Conservation (phyloP, 495 filamentous ascomycete species). For the Darksidea phi region DNA sequence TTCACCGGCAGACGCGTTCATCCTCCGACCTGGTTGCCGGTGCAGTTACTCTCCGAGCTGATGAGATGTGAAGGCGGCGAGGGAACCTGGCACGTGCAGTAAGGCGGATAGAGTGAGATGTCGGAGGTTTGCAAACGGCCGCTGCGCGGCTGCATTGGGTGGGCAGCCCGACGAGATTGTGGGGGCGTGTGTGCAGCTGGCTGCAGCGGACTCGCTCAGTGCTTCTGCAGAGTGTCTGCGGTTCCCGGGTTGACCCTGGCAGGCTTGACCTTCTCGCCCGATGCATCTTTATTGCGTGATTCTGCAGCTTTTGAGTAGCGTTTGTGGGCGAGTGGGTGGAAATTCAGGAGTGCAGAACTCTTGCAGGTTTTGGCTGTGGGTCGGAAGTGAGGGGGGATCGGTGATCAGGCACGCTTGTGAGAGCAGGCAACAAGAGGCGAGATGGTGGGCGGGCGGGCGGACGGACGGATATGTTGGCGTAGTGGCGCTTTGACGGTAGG, state of each 20-base stretch:
- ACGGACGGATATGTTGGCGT: neutral
- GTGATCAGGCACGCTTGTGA: neutral
- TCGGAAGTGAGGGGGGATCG: neutral
- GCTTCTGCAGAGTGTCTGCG: too few species aligned
- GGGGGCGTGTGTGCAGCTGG: too few species aligned
- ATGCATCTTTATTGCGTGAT: neutral
- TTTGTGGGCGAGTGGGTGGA: neutral
- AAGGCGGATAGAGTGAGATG: neutral
- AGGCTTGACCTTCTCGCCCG: too few species aligned
- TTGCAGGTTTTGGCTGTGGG: neutral
- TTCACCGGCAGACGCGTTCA: neutral
- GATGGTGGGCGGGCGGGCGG: neutral
- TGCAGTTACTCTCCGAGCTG: neutral
- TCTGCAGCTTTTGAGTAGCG: neutral
- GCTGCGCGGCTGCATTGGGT: too few species aligned
- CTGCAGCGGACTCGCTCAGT: too few species aligned
- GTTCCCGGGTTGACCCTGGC: too few species aligned
- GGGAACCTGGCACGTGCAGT: neutral
- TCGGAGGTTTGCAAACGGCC: too few species aligned
- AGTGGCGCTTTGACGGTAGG: conserved; percentile 3
- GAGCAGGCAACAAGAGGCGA: neutral
- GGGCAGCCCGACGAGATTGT: too few species aligned
- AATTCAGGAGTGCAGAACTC: neutral
- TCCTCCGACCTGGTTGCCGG: conserved; percentile 3
- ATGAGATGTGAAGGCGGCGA: neutral